Percentiles rank a stretch among this genome's conserved stretches.
phyloP scores from a whole-genome alignment of 441 rosid species.

The Codiaeum variegatum region DNA sequence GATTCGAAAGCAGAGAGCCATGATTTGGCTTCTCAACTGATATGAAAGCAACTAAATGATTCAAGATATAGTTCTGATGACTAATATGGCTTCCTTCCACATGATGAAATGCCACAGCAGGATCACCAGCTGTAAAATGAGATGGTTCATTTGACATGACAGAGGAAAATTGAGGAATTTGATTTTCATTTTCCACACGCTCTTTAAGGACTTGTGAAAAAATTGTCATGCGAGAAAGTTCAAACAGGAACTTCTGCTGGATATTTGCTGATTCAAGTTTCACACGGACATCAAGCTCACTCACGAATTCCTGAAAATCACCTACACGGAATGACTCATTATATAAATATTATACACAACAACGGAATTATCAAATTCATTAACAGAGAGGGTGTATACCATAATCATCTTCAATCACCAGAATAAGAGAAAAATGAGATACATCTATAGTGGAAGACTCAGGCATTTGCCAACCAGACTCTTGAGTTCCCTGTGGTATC shows the following conservation, averaged over 20 bases:
- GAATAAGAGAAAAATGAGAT: conserved; percentile 54
- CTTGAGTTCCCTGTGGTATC: conserved; percentile 28
- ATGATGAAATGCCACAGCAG: conserved; percentile 31
- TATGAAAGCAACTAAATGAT: conserved; percentile 49
- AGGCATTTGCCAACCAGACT: conserved; percentile 32
- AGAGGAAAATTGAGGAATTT: conserved; percentile 57
- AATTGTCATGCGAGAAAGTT: conserved; percentile 60
- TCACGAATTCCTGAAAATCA: conserved; percentile 52
- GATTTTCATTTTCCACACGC: conserved; percentile 39
- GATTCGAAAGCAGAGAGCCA: conserved; percentile 34
- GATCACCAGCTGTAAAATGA: conserved; percentile 35
- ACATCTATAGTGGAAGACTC: conserved; percentile 46
- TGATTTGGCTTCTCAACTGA: conserved; percentile 46
- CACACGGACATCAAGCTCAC: conserved; percentile 52
- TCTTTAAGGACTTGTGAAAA: conserved; percentile 56
- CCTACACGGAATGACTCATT: conserved; percentile 45
- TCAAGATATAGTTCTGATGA: conserved; percentile 57
- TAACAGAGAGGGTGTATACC: conserved; percentile 42
- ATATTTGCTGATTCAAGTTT: conserved; percentile 43
- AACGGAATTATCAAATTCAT: conserved; percentile 23
- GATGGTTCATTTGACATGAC: conserved; percentile 39
- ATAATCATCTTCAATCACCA: conserved; percentile 53
- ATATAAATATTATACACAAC: conserved; percentile 19
- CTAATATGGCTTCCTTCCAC: conserved; percentile 31
- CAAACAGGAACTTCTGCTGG: conserved; percentile 49